phyloP scores from a whole-genome alignment of 805 yeast genomes.

The Metschnikowia henanensis region DNA sequence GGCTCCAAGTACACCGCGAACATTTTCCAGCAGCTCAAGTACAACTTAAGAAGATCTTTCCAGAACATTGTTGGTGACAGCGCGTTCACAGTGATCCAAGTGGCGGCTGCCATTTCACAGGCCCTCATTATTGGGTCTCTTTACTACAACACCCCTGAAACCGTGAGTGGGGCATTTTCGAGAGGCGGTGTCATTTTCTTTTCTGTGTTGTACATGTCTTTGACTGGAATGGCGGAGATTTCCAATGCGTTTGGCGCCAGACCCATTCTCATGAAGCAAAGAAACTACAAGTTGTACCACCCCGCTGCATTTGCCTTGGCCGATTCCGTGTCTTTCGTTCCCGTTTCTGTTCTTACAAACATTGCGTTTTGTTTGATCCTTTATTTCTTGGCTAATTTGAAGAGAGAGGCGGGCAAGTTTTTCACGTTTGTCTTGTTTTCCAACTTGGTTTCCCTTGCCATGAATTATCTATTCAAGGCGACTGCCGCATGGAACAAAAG shows the following conservation, averaged over 20 bases:
- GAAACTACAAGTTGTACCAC: slow-evolving; percentile 29
- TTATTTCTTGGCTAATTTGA: slow-evolving; percentile 58
- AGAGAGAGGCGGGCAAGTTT: slow-evolving; percentile 53
- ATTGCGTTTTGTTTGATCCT: slow-evolving; percentile 47
- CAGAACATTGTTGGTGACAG: slow-evolving; percentile 59
- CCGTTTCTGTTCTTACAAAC: slow-evolving; percentile 42
- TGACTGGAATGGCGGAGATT: slow-evolving; percentile 50
- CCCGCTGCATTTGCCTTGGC: slow-evolving; percentile 31
- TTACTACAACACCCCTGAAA: slow-evolving; percentile 50
- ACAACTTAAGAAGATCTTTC: slow-evolving; percentile 50
- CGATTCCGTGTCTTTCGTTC: slow-evolving; percentile 22
- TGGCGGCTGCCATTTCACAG: slow-evolving; percentile 51
- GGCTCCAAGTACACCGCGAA: slow-evolving; percentile 46
- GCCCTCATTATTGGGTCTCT: slow-evolving; percentile 66
- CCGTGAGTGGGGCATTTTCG: slow-evolving; percentile 58
- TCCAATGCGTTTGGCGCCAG: slow-evolving; percentile 25
- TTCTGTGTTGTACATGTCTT: slow-evolving; percentile 51
- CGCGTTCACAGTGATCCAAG: slow-evolving; percentile 46
- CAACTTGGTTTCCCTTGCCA: slow-evolving; percentile 49
- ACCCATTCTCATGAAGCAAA: slow-evolving; percentile 31
- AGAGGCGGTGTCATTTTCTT: slow-evolving; percentile 67
- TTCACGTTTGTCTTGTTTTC: slow-evolving; percentile 51
- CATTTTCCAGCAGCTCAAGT: slow-evolving; percentile 47
- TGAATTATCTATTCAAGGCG: slow-evolving; percentile 52
- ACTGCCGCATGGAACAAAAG: slow-evolving; percentile 53